Evolutionary conservation across 352 stramenopile species (phyloP).

Genomic region (Globisporangium splendens): DNA sequence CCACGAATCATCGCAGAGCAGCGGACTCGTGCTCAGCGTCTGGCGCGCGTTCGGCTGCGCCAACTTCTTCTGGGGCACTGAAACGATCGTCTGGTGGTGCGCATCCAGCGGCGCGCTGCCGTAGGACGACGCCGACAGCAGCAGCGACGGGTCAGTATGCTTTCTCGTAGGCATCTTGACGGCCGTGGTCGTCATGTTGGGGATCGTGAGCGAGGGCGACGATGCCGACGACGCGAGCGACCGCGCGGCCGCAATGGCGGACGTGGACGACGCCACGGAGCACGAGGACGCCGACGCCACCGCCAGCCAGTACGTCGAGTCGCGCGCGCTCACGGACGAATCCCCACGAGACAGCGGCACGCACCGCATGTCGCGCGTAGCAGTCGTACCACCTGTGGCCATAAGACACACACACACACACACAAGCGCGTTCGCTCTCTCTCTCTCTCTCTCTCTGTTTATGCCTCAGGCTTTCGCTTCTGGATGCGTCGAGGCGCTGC

Average conservation of each 20-base stretch:
- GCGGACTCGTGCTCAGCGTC: constrained; percentile 3
- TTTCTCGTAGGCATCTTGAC: no score
- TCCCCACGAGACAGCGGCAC: constrained; percentile 23
- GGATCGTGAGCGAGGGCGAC: no score
- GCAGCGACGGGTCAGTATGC: not conserved
- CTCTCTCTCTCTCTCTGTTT: not conserved
- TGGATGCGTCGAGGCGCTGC: no score
- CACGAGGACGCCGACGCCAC: constrained; percentile 34
- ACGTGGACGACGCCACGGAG: no score
- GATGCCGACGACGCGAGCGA: constrained; percentile 13
- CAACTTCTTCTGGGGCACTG: no score
- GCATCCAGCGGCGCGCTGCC: not conserved
- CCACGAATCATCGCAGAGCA: not conserved
- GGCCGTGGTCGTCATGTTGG: no score
- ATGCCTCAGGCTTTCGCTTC: not conserved
- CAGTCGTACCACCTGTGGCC: no score
- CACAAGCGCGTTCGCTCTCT: no score
- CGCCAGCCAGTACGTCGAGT: constrained; percentile 63
- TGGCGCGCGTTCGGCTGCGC: no score
- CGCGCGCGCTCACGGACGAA: constrained; percentile 54
- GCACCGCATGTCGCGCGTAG: constrained; percentile 5
- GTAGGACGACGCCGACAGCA: not conserved
- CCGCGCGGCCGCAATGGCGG: not conserved
- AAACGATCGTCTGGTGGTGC: not conserved
- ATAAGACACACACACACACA: not conserved